Conservation (phyloP, 495 filamentous ascomycete species). For the Jackrogersella minutella region DNA sequence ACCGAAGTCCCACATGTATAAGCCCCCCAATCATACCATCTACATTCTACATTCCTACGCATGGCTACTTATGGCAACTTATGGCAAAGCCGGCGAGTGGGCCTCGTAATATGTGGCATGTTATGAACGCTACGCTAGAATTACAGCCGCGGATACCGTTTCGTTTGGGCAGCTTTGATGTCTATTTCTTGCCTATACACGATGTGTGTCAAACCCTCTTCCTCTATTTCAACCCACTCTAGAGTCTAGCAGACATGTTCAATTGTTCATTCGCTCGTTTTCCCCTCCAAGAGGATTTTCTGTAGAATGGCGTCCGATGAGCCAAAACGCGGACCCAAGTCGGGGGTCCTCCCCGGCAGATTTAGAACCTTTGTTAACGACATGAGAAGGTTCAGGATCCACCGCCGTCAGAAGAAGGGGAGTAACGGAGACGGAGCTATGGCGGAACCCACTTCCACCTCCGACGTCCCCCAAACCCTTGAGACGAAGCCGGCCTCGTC, state of each 20-base stretch:
- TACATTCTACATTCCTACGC: conserved; percentile 11
- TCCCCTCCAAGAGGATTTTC: conserved; percentile 6
- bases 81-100: conserved; percentile 19
- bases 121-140: conserved; percentile 23
- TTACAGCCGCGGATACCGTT: conserved; percentile 24
- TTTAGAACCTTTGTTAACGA: conserved; percentile 43
- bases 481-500: conserved; percentile 26
- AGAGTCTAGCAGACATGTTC: conserved; percentile 19
- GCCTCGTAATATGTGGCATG: conserved; percentile 28
- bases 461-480: conserved; percentile 8
- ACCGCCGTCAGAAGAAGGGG: conserved; percentile 29
- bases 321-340: conserved; percentile 25
- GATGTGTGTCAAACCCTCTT: conserved; percentile 13
- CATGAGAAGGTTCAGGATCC: conserved; percentile 41
- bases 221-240: conserved; percentile 4
- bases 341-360: conserved; percentile 36
- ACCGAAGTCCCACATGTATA: conserved; percentile 16
- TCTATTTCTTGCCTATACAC: conserved; percentile 30
- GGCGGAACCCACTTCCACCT: conserved; percentile 17
- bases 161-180: conserved; percentile 17
- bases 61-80: conserved; percentile 20
- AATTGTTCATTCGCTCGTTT: conserved; percentile 18
- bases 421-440: conserved; percentile 18
- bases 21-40: conserved; percentile 28
- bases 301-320: conserved; percentile 29